Evolutionary conservation across 163 green algal species (phyloP).

Genomic region (Trebouxiophyceae sp.): DNA sequence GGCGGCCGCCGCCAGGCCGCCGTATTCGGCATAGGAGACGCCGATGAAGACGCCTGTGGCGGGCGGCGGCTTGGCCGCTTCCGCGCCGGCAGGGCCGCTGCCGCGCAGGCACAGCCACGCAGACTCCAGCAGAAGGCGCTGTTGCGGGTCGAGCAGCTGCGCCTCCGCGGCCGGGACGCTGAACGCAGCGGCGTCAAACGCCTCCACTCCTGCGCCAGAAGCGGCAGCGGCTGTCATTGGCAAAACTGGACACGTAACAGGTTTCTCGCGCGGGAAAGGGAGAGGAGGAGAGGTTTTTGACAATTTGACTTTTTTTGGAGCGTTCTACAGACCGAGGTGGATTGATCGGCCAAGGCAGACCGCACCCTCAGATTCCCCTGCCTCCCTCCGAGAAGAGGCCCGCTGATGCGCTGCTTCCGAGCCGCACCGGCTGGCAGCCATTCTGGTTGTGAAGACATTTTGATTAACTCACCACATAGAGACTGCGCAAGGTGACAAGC

Average conservation of each 20-base stretch:
- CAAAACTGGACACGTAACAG: conserved; percentile 1
- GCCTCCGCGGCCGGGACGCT: conserved; percentile 46
- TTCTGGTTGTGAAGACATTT: too few species aligned
- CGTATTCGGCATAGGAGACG: conserved; percentile 32
- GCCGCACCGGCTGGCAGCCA: too few species aligned
- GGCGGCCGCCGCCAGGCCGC: conserved; percentile 6
- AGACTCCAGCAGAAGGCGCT: conserved; percentile 64
- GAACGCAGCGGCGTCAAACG: conserved; percentile 62
- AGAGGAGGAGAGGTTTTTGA: too few species aligned
- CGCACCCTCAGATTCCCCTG: too few species aligned
- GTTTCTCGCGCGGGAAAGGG: too few species aligned
- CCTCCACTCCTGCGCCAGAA: conserved; percentile 17
- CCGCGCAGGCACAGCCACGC: neutral
- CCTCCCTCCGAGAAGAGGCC: too few species aligned
- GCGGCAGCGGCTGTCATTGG: neutral
- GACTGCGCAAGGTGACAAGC: too few species aligned
- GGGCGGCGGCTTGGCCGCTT: neutral
- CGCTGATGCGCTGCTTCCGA: too few species aligned
- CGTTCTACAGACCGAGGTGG: too few species aligned
- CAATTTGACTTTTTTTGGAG: too few species aligned
- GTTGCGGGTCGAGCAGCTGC: conserved; percentile 63
- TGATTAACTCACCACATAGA: too few species aligned
- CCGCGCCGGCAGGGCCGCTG: neutral
- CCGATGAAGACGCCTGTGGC: conserved; percentile 27
- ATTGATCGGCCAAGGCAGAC: too few species aligned